Conservation (phyloP, 2,329 filamentous ascomycete species). For the Lasiodiplodia gonubiensis region DNA sequence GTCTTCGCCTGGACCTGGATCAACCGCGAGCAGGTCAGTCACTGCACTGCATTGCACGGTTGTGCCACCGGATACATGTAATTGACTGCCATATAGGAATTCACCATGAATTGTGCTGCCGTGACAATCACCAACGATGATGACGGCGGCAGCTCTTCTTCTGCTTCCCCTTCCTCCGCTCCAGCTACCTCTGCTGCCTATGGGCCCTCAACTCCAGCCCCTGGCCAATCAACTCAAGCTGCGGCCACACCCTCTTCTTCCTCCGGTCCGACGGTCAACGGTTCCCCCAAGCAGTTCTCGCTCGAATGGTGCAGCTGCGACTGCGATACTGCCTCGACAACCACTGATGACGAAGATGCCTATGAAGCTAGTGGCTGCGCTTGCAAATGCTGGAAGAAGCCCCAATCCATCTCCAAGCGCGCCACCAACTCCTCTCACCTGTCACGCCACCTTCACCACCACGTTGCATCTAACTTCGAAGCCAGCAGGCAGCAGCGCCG, state of each 20-base stretch:
- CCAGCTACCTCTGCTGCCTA: slow-evolving; percentile 1
- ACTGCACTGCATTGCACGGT: too few species aligned
- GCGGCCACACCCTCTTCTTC: slow-evolving; percentile 19
- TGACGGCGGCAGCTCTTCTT: background rate
- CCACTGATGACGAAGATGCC: slow-evolving; percentile 8
- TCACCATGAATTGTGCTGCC: slow-evolving; percentile 53
- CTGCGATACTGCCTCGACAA: slow-evolving; percentile 3
- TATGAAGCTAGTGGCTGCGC: slow-evolving; percentile 25
- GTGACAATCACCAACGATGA: slow-evolving; percentile 47
- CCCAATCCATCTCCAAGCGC: slow-evolving; percentile 11
- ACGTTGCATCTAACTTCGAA: slow-evolving; percentile 1
- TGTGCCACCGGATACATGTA: slow-evolving; percentile 30
- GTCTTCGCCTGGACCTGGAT: slow-evolving; percentile 57
- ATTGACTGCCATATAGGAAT: slow-evolving; percentile 36
- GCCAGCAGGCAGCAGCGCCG: slow-evolving; percentile 7
- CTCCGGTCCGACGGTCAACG: slow-evolving; percentile 30
- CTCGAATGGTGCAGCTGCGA: slow-evolving; percentile 28
- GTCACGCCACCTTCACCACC: slow-evolving; percentile 24
- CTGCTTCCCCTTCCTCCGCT: slow-evolving; percentile 1
- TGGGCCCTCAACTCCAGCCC: background rate
- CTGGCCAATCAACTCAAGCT: background rate
- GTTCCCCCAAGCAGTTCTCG: slow-evolving; percentile 7
- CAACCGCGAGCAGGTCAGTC: slow-evolving; percentile 49
- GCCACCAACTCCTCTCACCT: background rate
- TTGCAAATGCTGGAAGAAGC: slow-evolving; percentile 27